phyloP scores from a whole-genome alignment of 2,329 filamentous ascomycete genomes.

The Apiospora kogelbergensis region DNA sequence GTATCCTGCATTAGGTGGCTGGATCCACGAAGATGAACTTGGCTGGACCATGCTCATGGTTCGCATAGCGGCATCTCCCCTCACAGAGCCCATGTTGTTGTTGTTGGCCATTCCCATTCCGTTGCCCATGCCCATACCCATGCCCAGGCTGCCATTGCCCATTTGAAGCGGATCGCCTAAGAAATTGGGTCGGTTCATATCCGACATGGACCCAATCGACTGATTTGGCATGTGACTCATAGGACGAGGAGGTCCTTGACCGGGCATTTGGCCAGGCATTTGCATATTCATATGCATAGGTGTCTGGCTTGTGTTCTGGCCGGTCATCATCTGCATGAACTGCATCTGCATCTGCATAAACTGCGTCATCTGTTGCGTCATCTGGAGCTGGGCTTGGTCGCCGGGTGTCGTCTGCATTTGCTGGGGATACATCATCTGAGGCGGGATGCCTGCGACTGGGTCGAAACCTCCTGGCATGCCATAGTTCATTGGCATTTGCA shows the following conservation, averaged over 20 bases:
- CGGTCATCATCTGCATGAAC: conserved; percentile 81
- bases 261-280: conserved; percentile 22
- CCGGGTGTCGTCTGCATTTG: conserved; percentile 50
- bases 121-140: conserved; percentile 27
- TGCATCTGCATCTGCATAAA: conserved; percentile 96
- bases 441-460: conserved; percentile 48
- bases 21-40: conserved; percentile 58
- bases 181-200: conserved; percentile 31
- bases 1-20: conserved; percentile 42
- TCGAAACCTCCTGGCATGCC: conserved; percentile 43
- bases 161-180: conserved; percentile 28
- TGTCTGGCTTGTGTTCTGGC: conserved; percentile 35
- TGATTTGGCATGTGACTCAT: conserved; percentile 41
- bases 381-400: conserved; percentile 75
- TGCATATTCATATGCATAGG: conserved; percentile 12
- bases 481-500: conserved; percentile 32
- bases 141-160: conserved; percentile 20
- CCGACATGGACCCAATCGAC: conserved; percentile 43
- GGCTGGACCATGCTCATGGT: conserved; percentile 86
- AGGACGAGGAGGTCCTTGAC: conserved; percentile 24
- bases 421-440: conserved; percentile 50
- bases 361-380: conserved; percentile 80
- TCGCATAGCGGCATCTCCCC: conserved; percentile 51
- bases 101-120: not conserved
- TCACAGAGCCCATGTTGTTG: conserved; percentile 36